A percentile compares a stretch with the other conserved stretches of the same genome.
phyloP scores from a whole-genome alignment of 352 stramenopile species.

The Globisporangium okanoganense region DNA sequence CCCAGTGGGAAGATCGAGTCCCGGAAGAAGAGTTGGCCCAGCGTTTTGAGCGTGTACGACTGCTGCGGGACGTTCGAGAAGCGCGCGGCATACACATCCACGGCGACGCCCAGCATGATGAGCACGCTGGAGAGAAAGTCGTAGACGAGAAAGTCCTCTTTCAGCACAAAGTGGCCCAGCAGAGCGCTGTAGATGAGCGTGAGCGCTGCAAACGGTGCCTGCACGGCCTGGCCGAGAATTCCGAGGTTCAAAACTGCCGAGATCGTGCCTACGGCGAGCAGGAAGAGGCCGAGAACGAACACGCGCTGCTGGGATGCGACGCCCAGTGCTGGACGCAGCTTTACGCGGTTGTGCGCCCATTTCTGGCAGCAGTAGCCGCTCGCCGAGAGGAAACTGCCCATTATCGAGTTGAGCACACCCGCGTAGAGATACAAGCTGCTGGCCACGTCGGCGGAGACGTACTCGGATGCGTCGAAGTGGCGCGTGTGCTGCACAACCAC shows the following conservation, averaged over 20 bases:
- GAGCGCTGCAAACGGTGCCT: constrained; percentile 74
- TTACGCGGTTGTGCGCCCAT: constrained; percentile 55
- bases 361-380: constrained; percentile 84
- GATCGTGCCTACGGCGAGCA: constrained; percentile 61
- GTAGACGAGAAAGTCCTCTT: constrained; percentile 42
- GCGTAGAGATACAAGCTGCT: constrained; percentile 51
- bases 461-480: constrained; percentile 18
- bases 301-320: constrained; percentile 57
- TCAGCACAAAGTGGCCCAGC: constrained; percentile 59
- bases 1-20: constrained; percentile 50
- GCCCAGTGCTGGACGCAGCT: constrained; percentile 41
- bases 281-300: constrained; percentile 50
- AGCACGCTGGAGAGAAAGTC: constrained; percentile 58
- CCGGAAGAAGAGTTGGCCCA: constrained; percentile 43
- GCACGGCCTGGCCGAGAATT: constrained; percentile 70
- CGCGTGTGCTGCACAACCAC: constrained; percentile 34
- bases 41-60: constrained; percentile 53
- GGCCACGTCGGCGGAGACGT: constrained; percentile 13
- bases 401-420: constrained; percentile 66
- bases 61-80: constrained; percentile 36
- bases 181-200: constrained; percentile 78
- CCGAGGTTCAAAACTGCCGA: constrained; percentile 70
- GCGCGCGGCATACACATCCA: constrained; percentile 60
- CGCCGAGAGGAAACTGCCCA: constrained; percentile 72
- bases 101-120: constrained; percentile 55